Evolutionary conservation across 2,329 filamentous ascomycete genomes (phyloP), one percentile per base, ranked within the genome.

Genomic region (Zymoseptoria brevis): DNA sequence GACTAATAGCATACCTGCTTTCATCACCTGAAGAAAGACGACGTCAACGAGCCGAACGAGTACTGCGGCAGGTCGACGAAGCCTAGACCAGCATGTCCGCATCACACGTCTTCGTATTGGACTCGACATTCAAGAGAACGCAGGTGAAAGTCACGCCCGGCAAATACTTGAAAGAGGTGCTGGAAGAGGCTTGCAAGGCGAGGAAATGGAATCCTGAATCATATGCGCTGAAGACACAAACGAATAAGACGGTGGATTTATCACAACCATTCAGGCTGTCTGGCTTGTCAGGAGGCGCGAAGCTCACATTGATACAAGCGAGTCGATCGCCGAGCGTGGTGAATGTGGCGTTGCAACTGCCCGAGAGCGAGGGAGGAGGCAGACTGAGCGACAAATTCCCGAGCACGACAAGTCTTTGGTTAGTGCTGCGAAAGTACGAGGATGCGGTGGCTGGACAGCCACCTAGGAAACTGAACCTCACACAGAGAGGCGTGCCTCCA

Each of bases 341-440:
- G 58, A 91, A 88, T 49, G 87, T 99, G 50, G 93, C 90, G n/a
- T 78, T 99, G 11, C 89, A 96, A 71, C 79, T 96, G 26, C 89
- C 90, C 3, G 81, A 86, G 41, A 83, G 86, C 21, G 88, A 94
- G 70, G 84, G 85, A 1, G 66, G 66, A 5, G 84, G 85, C 22
- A 85, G 91, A 29, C 75, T 96, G 49, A 84, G 86, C 58, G 87
- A 94, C 71, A 96, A 94, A 71, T 91, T 97, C 62, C 86, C 92
- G 1, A 96, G 89, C 73, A 88, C 90, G 65, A 89, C 90, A 41
- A 89, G 90, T 19, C 73, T 99, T 74, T 99, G 94, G 94, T 83
- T 90, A 66, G 80, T 97, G 26, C 73, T 99, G 58, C 87, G 94
- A 60, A 90, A 94, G 71, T 96, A 97, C 65, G 94, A 99, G 75